Base-by-base conservation (phyloP, 768 basidiomycete species). In the Hydnum rufescens region DNA sequence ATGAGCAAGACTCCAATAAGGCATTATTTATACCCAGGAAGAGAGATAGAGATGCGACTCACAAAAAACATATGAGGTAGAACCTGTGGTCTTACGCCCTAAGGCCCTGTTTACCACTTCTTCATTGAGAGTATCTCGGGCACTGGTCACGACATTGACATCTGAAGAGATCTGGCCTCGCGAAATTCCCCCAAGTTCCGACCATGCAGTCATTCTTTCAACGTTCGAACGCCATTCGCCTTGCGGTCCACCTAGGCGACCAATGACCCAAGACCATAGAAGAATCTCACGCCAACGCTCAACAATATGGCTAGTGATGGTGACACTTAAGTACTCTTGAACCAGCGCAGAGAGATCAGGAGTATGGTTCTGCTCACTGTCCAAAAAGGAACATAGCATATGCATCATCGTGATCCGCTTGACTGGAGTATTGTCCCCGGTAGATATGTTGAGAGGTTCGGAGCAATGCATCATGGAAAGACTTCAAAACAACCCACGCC, bases 251-350 rank as follows among this genome's bases (percentile, higher is more conserved):
- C 57, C 57, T 31, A 44, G 49, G 44, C 4, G 44, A 8, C 51
- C 57, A 31, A 64, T 60, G 4, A 61, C 55, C 54, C 53, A 58
- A 4, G 57, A 51, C 54, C 47, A 57, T 23, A 57, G 48, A 3
- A 61, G 31, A 2, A 54, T 53, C 29, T 55, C 55, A 2, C 54
- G 36, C 22, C 51, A 55, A 4, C 54, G 31, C 32, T 54, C 56
- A 8, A 55, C 42, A 8, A 53, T 28, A 28, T 49, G 55, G 25
- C 44, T 47, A 47, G 13, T 13, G 13, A 39, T 8, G 34, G 8
- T n/a, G n/a, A n/a, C n/a, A n/a, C n/a, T n/a, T n/a, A n/a, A n/a
- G 19, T 39, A 39, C 8, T 39, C 34, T 39, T 39, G 8, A 39
- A 19, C 34, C 19, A 19, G 8, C 34, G 34, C 34, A 8, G 19